Percentiles rank a stretch among this genome's conserved stretches.
phyloP scores from a whole-genome alignment of 495 filamentous ascomycete genomes.

The Podospora conica region DNA sequence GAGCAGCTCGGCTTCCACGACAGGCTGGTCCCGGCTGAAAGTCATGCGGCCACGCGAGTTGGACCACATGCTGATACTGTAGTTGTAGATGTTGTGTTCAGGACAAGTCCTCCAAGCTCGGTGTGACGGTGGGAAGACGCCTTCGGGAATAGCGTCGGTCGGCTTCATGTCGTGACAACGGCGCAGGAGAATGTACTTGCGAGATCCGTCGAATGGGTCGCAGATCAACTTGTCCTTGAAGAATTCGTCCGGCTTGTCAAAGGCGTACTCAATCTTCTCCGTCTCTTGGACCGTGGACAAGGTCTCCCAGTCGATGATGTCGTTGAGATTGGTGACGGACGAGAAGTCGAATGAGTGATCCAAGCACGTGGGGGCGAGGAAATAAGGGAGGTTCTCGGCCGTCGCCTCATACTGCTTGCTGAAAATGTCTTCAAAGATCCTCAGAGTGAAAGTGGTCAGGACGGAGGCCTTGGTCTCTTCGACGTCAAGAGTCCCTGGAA shows the following conservation, averaged over 20 bases:
- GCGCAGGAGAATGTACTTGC: conserved; percentile 49
- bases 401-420: conserved; percentile 72
- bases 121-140: conserved; percentile 25
- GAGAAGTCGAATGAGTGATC: conserved; percentile 25
- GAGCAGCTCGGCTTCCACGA: conserved; percentile 66
- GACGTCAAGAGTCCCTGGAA: conserved; percentile 36
- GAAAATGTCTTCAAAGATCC: conserved; percentile 79
- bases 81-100: conserved; percentile 37
- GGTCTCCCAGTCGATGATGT: conserved; percentile 61
- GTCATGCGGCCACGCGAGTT: conserved; percentile 20
- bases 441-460: conserved; percentile 65
- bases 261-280: conserved; percentile 45
- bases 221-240: conserved; percentile 62
- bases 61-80: conserved; percentile 38
- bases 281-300: conserved; percentile 48
- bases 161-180: conserved; percentile 43
- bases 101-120: conserved; percentile 19
- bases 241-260: conserved; percentile 45
- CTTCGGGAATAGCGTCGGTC: conserved; percentile 33
- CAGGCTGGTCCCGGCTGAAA: conserved; percentile 63
- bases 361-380: conserved; percentile 60
- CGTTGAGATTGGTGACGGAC: conserved; percentile 13
- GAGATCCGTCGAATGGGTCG: conserved; percentile 68
- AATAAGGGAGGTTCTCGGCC: conserved; percentile 68
- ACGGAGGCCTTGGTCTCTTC: conserved; percentile 32